Conservation (phyloP, 768 basidiomycete species). For the Asterophora lycoperdoides region DNA sequence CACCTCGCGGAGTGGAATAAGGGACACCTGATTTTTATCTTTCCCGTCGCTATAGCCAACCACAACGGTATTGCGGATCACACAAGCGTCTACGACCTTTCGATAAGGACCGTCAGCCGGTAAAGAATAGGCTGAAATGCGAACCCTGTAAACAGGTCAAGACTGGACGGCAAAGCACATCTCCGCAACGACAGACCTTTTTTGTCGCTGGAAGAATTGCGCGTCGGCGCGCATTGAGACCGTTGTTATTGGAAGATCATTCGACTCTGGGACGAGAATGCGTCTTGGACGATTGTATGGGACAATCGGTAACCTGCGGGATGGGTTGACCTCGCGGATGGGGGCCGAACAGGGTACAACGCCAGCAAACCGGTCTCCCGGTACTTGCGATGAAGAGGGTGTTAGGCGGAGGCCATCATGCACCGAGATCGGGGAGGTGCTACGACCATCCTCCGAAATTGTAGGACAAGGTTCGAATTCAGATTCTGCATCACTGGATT, state of each 20-base stretch:
- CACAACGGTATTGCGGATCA: constrained; percentile 36
- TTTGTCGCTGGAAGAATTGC: constrained; percentile 36
- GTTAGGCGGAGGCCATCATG: too few species aligned
- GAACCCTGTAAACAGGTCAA: too few species aligned
- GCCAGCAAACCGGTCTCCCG: not conserved
- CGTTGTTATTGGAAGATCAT: constrained; percentile 33
- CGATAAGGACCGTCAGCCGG: constrained; percentile 2
- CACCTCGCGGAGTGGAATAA: constrained; percentile 30
- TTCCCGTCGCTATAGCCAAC: constrained; percentile 41
- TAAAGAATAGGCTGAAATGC: too few species aligned
- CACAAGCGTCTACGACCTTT: constrained; percentile 45
- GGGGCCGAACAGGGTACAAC: not conserved
- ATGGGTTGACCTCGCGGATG: not conserved
- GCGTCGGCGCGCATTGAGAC: constrained; percentile 44
- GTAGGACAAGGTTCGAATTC: not conserved
- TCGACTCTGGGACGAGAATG: constrained; percentile 22
- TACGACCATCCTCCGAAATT: too few species aligned
- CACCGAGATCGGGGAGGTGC: too few species aligned
- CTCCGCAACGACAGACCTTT: constrained; percentile 18
- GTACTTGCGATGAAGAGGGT: not conserved
- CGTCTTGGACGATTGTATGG: constrained; percentile 25
- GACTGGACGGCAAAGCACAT: too few species aligned
- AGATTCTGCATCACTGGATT: not conserved
- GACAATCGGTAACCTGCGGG: constrained; percentile 16
- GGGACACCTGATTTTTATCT: constrained; percentile 36